Evolutionary conservation across 1,139 yeast species (phyloP).

Genomic region (Protomyces pachydermus): DNA sequence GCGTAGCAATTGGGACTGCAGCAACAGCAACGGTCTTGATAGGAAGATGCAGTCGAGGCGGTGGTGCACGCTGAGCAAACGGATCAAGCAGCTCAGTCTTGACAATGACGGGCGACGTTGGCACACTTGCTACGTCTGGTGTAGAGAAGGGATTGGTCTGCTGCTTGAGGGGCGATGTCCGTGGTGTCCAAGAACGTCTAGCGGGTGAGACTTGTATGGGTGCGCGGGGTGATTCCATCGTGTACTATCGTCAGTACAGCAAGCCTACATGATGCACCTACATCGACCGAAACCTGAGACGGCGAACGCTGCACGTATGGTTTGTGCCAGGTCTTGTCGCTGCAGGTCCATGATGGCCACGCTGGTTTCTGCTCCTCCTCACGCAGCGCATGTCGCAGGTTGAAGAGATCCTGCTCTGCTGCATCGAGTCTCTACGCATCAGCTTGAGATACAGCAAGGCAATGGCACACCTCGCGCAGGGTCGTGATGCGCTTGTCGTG

Average conservation of each 20-base stretch:
- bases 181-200: background rate
- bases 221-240: background rate
- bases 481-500: conserved; percentile 1
- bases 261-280: background rate
- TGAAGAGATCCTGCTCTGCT: conserved; percentile 14
- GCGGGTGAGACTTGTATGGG: background rate
- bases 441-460: background rate
- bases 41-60: background rate
- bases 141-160: background rate
- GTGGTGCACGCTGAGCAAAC: background rate
- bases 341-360: background rate
- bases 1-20: background rate
- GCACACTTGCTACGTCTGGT: background rate
- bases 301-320: background rate
- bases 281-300: background rate
- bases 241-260: background rate
- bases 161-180: background rate
- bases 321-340: background rate
- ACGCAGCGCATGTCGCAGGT: conserved; percentile 1
- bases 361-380: background rate
- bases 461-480: background rate
- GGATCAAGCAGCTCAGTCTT: background rate
- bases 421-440: conserved; percentile 8
- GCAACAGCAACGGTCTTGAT: background rate
- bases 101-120: background rate